Base-by-base conservation (phyloP, 208 protist genomes). In the Novymonas esmeraldas region DNA sequence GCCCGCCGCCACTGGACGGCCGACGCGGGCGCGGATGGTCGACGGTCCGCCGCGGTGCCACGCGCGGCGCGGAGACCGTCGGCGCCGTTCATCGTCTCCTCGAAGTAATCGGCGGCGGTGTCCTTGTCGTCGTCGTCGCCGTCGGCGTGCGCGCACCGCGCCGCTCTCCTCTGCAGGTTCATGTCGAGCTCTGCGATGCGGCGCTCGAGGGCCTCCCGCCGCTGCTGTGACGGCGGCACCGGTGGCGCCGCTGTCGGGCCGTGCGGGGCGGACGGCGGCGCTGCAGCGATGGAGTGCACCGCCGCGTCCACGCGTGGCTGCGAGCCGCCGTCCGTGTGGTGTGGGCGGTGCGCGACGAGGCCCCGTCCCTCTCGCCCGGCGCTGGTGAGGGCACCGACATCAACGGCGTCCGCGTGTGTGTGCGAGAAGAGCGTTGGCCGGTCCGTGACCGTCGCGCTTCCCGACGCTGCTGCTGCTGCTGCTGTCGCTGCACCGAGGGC, bases 101-200 rank as follows among this genome's bases (percentile, higher is more conserved):
- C 54, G 14, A 44, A 59, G 54, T 45, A 45, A 33, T 59, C 54
- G 10, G 36, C 36, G 18, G 29, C 9, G 7, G 28, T 33, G 7
- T 18, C 22, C 9, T 29, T 20, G 54, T 16, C 14, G 26, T 42
- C 9, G 52, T 18, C 33, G 31, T n/a, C 34, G 14, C 10, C 29
- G 48, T 18, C 22, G 48, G 11, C 29, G 9, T 20, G 22, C 20
- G 28, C n/a, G 26, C 33, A 24, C 18, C 2, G 42, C 13, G 0
- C 24, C n/a, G 13, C 31, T 7, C 18, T n/a, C 42, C 7, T 34
- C 2, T 51, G 57, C 41, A 18, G 57, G 28, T 39, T 28, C 16
- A 33, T 31, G 26, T 58, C 58, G 29, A 64, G 59, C 3, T 24
- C 18, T 14, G n/a, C 57, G 31, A 73, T 55, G 16, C 67, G 67